Evolutionary conservation across 31 red algal genomes (phyloP), one percentile per base, ranked within the genome.

Genomic region (Odonthalia washingtoniensis): DNA sequence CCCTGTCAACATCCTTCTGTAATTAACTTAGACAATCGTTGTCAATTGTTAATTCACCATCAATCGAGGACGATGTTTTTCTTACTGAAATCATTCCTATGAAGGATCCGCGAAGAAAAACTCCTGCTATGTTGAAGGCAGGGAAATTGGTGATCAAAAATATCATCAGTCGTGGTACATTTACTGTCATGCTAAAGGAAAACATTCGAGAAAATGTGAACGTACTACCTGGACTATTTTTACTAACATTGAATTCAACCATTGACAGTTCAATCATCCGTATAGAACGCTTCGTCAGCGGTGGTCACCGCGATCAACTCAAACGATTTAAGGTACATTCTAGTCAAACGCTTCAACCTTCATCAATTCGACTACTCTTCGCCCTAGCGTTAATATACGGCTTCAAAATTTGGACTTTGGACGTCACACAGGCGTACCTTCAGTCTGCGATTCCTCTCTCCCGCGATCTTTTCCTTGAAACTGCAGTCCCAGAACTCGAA

Each of bases 321-420:
- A 81, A 90, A 72, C 17, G 74, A 49, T 43, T 82, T 38, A 78
- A 84, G 80, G 80, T 79, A 5, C 89, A 91, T 52, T 77, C 49
- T 0, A 42, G 6, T 36, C 45, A 33, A 17, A 85, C 66, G 4
- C 60, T 91, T 32, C 89, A 82, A 61, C 80, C 79, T 31, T 28
- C 46, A 3, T 91, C 52, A 18, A 78, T 78, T 5, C 46, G 63
- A 43, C 70, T 91, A 30, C 45, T 85, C 3, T 42, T 91, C 1
- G 45, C 80, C 1, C 16, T 85, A 2, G 73, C 72, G 6, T 35
- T 46, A 57, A 67, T 82, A 21, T 34, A 65, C 16, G 45, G 78
- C 18, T 90, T 82, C 36, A 1, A 83, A 0, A 24, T 90, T 4
- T 82, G 87, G 66, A 90, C 80, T 72, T n/a, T n/a, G n/a, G n/a